A percentile compares a stretch with the other conserved stretches of the same genome.
phyloP scores from a whole-genome alignment of 495 filamentous ascomycete genomes.

The Beverwykella pulmonaria region DNA sequence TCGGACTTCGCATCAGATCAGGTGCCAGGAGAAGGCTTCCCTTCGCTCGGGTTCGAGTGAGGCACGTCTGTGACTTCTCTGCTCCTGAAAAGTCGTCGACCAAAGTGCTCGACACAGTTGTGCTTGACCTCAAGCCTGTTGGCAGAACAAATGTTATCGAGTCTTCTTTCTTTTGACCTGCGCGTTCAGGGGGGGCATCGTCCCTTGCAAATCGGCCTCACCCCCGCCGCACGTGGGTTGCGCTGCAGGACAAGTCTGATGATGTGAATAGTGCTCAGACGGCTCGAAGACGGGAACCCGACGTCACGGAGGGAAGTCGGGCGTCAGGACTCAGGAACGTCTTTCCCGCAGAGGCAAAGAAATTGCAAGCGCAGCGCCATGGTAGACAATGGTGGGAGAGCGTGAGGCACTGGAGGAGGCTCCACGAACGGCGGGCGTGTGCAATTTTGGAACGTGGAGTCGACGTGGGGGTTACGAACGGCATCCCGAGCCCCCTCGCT shows the following conservation, averaged over 20 bases:
- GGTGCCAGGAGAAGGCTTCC: not conserved
- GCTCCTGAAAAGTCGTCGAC: not conserved
- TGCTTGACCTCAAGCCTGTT: too few species aligned
- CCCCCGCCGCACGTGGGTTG: not conserved
- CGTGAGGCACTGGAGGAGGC: not conserved
- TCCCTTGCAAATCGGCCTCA: not conserved
- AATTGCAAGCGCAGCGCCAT: too few species aligned
- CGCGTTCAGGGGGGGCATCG: not conserved
- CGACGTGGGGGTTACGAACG: not conserved
- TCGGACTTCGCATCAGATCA: not conserved
- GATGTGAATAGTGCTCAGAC: too few species aligned
- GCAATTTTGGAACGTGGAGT: not conserved
- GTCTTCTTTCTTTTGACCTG: constrained; percentile 1
- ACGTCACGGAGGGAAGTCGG: not conserved
- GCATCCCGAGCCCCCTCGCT: too few species aligned
- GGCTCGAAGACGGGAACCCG: too few species aligned
- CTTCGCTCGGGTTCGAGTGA: not conserved
- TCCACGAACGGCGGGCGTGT: constrained; percentile 8
- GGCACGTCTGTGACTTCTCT: not conserved
- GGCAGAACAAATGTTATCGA: too few species aligned
- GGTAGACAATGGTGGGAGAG: not conserved
- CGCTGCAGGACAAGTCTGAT: too few species aligned
- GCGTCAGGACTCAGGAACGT: not conserved
- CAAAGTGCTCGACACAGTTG: constrained; percentile 3
- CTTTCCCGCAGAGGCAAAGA: too few species aligned